Evolutionary conservation across 169 alveolate species (phyloP).

Genomic region (Eimeria maxima): DNA sequence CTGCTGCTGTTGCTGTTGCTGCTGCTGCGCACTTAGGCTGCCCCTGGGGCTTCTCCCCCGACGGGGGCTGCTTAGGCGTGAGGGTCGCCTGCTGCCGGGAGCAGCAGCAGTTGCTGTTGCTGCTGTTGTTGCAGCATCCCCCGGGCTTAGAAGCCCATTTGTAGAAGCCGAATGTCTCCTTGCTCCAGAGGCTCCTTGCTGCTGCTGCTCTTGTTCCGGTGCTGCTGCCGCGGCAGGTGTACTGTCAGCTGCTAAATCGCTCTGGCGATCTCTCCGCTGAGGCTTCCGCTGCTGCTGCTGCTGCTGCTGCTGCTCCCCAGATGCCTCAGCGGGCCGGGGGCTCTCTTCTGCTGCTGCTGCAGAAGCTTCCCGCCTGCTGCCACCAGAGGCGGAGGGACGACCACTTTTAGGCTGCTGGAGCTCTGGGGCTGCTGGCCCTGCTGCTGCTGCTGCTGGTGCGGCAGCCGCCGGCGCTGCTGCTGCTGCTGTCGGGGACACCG

Average conservation of each 20-base stretch:
- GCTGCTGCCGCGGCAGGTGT: slow-evolving; percentile 28
- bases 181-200: neutral
- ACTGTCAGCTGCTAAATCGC: neutral
- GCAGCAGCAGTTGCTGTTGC: slow-evolving; percentile 20
- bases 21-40: neutral
- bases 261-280: slow-evolving; percentile 1
- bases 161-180: neutral
- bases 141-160: neutral
- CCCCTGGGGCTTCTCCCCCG: slow-evolving; percentile 47
- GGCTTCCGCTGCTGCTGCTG: neutral
- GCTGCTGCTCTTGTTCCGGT: neutral
- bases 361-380: slow-evolving; percentile 10
- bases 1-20: too few relatives aligned
- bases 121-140: neutral
- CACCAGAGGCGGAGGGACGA: slow-evolving; percentile 17
- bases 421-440: neutral
- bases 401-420: slow-evolving; percentile 6
- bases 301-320: neutral
- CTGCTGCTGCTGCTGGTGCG: neutral
- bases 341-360: neutral
- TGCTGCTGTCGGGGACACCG: slow-evolving; percentile 9
- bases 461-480: neutral
- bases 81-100: neutral
- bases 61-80: slow-evolving; percentile 45
- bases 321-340: slow-evolving; percentile 1